Evolutionary conservation across 73 alveolate species (phyloP), one percentile per base, ranked within the genome.

Genomic region (Breviolum minutum): DNA sequence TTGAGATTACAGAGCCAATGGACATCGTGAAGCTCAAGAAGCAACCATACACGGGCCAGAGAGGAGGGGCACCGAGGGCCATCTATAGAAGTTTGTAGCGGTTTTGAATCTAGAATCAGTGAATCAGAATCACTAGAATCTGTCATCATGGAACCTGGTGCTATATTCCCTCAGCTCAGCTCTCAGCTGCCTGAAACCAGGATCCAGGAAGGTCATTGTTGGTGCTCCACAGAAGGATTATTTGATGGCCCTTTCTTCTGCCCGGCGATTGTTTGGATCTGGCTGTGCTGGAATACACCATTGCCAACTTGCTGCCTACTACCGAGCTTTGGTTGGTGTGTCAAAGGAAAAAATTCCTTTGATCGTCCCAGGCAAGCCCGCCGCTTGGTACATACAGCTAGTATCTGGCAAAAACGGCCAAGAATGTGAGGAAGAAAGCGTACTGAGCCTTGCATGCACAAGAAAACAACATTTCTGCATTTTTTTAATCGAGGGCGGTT

Each of bases 231-330:
- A 89, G 74, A 40, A 70, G 30, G 96, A 89, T 22, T 89, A 89
- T 66, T 29, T 89, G 73, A 2, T 70, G 76, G 73, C 87, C 14
- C 11, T 89, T 54, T 85, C 96, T 7, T 68, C 71, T 8, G 86
- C 96, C 10, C 24, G 66, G 16, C 60, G 87, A 20, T 30, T 89
- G n/a, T 89, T 89, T 62, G 16, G 61, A 8, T 7, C 29, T 6
- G 96, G 96, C 26, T 89, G 96, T 40, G 61, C 6, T 8, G 96
- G 87, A 8, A 89, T 89, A 4, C 87, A 69, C 30, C 96, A 89
- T 24, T 13, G 10, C 48, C 96, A 89, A 22, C 63, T 70, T 6
- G 96, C 22, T 7, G 86, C 96, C n/a, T 89, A 89, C 73, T 89
- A 89, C 87, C n/a, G 30, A 4, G 85, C 87, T 11, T 26, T 89